Base-by-base conservation (phyloP, 768 basidiomycete species). In the Kwoniella bestiolae region DNA sequence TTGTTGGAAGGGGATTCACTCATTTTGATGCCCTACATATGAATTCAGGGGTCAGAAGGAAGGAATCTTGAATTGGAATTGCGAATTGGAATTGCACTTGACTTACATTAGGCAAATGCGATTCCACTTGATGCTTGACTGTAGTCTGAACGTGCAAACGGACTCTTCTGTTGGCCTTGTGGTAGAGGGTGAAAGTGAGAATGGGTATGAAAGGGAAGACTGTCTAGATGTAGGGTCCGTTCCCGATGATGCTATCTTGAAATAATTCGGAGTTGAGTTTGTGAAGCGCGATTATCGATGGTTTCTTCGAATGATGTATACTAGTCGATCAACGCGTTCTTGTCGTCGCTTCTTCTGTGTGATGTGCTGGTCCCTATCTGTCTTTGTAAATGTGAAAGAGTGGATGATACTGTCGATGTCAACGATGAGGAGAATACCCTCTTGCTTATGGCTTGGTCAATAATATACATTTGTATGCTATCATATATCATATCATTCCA, bases 21-120 rank as follows among this genome's bases (percentile, higher is more conserved):
- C 68, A 70, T 70, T 66, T 70, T 70, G 68, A 61, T 65, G 47
- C 49, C 65, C 68, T 70, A 29, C 26, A 9, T 12, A 55, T 55
- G 31, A 34, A 9, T 18, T 57, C 38, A 46, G 9, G 45, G 11
- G 14, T 28, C 25, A 16, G 38, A 25, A 23, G n/a, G 56, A 51
- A 51, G 18, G 1, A 16, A 32, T 23, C 25, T 8, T 1, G 25
- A 31, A 31, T 14, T 26, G 50, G n/a, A n/a, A n/a, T n/a, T n/a
- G n/a, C n/a, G n/a, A n/a, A n/a, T n/a, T n/a, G n/a, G n/a, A n/a
- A 16, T 8, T 32, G 3, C 25, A 52, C 2, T 26, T 6, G 14
- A 47, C 57, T 25, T 28, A 60, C 58, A 60, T 60, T 26, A 49
- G 58, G 58, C 23, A 60, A 34, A 34, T 41, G 7, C 12, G 38